These are phyloP conservation scores for Ceratocystis colombiana DNA, from an alignment of 2,329 filamentous ascomycete genomes.

Conservation along the genomic window DNA sequence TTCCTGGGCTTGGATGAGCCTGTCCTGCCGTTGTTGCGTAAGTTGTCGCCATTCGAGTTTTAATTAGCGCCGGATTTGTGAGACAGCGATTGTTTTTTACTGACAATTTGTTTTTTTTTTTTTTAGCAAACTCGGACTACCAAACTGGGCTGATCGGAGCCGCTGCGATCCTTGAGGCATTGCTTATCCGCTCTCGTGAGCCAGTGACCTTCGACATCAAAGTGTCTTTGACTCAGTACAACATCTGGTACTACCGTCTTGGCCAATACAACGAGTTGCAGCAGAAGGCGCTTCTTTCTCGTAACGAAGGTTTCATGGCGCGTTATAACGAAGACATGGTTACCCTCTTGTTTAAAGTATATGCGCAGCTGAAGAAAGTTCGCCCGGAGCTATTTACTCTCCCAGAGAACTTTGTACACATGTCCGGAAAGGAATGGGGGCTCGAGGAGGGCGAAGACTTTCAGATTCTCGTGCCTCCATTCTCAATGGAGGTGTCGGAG, in stretches of 20 bases:
- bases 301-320: slow-evolving; percentile 26
- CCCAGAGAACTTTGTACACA: slow-evolving; percentile 24
- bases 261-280: slow-evolving; percentile 27
- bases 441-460: slow-evolving; percentile 21
- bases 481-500: slow-evolving; percentile 20
- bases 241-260: slow-evolving; percentile 29
- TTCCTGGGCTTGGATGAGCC: slow-evolving; percentile 54
- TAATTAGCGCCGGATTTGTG: background rate
- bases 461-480: slow-evolving; percentile 23
- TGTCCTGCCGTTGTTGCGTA: slow-evolving; percentile 55
- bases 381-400: slow-evolving; percentile 24
- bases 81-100: background rate
- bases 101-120: background rate
- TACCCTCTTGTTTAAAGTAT: slow-evolving; percentile 21
- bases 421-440: slow-evolving; percentile 24
- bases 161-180: slow-evolving; percentile 26
- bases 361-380: slow-evolving; percentile 18
- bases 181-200: slow-evolving; percentile 26
- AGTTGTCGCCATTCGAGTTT: slow-evolving; percentile 28
- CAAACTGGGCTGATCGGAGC: slow-evolving; percentile 28
- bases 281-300: slow-evolving; percentile 23
- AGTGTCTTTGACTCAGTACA: slow-evolving; percentile 30
- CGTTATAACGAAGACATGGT: slow-evolving; percentile 29
- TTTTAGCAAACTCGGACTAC: slow-evolving; percentile 28
- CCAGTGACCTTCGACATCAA: slow-evolving; percentile 28